Percentiles rank a stretch among this genome's conserved stretches.
Conservation (phyloP, 768 basidiomycete genomes). For the Thelephora ganbajun region DNA sequence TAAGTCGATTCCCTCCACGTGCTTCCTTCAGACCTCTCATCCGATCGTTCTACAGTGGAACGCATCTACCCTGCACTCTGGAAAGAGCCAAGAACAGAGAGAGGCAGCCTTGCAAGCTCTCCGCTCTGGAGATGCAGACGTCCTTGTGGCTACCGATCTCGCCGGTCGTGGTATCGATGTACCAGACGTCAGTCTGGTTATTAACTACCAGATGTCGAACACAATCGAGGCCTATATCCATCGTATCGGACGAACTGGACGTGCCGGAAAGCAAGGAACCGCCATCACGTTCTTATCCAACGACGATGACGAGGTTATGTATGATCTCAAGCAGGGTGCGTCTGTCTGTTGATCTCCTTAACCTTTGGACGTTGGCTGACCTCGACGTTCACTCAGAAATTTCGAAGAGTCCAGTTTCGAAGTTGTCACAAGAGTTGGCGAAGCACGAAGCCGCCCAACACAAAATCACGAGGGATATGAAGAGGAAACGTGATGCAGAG, state of each 20-base stretch:
- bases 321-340: conserved; percentile 88
- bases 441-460: conserved; percentile 89
- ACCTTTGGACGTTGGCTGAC: conserved; percentile 5
- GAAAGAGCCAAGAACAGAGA: conserved; percentile 95
- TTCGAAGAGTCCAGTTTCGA: conserved; percentile 85
- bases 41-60: conserved; percentile 45
- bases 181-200: conserved; percentile 86
- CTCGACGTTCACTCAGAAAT: conserved; percentile 52
- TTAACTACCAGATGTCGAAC: conserved; percentile 96
- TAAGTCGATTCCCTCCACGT: conserved; percentile 16
- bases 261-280: conserved; percentile 88
- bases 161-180: conserved; percentile 99
- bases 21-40: neutral
- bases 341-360: conserved; percentile 1
- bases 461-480: conserved; percentile 88
- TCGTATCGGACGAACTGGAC: conserved; percentile 96
- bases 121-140: conserved; percentile 72
- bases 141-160: conserved; percentile 93
- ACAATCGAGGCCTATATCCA: conserved; percentile 97
- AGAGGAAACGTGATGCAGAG: conserved; percentile 78
- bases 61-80: conserved; percentile 86
- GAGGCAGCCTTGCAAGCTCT: conserved; percentile 83
- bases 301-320: conserved; percentile 97
- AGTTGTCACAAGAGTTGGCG: conserved; percentile 77
- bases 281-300: conserved; percentile 95